phyloP scores from a whole-genome alignment of 441 rosid species.

The Erodium texanum region DNA sequence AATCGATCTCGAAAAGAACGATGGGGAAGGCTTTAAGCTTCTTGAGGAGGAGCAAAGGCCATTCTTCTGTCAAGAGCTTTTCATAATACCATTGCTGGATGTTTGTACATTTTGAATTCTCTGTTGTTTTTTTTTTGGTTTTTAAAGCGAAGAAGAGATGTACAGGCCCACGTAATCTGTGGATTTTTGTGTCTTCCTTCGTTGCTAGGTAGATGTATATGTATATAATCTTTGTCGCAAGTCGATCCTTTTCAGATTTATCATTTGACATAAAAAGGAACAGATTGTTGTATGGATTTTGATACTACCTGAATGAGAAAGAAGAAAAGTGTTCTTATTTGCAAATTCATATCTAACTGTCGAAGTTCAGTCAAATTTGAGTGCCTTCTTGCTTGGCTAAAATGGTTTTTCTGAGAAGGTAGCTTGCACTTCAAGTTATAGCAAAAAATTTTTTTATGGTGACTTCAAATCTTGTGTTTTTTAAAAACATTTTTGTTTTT shows the following conservation, averaged over 20 bases:
- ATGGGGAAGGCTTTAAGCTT: slow-evolving; percentile 42
- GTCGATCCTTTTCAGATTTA: neutral
- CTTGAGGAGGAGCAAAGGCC: slow-evolving; percentile 3
- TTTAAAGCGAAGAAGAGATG: slow-evolving; percentile 35
- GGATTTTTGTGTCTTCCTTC: slow-evolving; percentile 22
- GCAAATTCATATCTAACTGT: neutral
- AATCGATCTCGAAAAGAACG: slow-evolving; percentile 64
- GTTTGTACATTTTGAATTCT: slow-evolving; percentile 20
- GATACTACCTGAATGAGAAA: neutral
- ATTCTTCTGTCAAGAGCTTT: neutral
- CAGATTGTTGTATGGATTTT: neutral
- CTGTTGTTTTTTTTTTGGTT: slow-evolving; percentile 22
- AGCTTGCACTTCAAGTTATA: slow-evolving; percentile 1
- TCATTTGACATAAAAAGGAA: neutral
- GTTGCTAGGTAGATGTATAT: neutral
- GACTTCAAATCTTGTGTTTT: no score
- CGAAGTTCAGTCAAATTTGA: no score
- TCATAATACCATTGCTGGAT: slow-evolving; percentile 4
- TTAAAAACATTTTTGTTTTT: no score
- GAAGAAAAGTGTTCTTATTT: neutral
- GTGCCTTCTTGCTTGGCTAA: no score
- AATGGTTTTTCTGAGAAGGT: neutral
- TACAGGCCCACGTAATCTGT: slow-evolving; percentile 42
- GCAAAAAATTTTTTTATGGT: no score
- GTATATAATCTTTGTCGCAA: neutral